A percentile compares a stretch with the other conserved stretches of the same genome.
These are phyloP conservation scores for Cynara cardunculus DNA, from an alignment of 129 eudicot species.

Conservation along the genomic window DNA sequence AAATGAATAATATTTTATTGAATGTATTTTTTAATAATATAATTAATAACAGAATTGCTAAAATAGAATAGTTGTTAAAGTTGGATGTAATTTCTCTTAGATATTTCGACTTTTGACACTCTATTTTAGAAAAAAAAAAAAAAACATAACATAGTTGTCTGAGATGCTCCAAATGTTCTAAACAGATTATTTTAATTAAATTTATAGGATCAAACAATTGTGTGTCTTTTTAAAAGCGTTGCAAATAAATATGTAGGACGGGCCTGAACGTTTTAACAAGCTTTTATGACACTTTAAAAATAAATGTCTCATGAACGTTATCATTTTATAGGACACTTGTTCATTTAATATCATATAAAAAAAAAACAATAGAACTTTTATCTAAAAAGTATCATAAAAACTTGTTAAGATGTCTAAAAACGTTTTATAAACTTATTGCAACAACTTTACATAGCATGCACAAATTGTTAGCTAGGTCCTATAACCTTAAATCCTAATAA, in stretches of 20 bases:
- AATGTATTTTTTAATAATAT: too few species aligned
- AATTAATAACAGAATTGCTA: too few species aligned
- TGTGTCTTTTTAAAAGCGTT: neutral
- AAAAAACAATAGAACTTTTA: neutral
- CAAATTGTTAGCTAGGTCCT: neutral
- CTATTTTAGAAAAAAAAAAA: too few species aligned
- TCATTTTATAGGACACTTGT: neutral
- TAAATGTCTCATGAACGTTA: neutral
- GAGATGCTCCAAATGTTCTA: neutral
- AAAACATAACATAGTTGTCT: too few species aligned
- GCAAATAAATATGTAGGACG: neutral
- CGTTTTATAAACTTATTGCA: neutral
- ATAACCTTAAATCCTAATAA: too few species aligned
- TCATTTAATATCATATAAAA: neutral
- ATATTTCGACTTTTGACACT: too few species aligned
- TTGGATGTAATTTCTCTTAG: too few species aligned
- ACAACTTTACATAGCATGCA: neutral
- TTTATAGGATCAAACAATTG: neutral
- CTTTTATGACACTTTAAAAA: too few species aligned
- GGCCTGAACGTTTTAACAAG: neutral
- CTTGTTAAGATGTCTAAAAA: neutral
- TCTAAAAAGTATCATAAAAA: neutral
- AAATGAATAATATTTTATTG: too few species aligned
- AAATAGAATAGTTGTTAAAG: too few species aligned
- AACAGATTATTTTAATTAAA: neutral